Conservation (phyloP, 2,329 filamentous ascomycete species). For the Raffaelea albimanens region DNA sequence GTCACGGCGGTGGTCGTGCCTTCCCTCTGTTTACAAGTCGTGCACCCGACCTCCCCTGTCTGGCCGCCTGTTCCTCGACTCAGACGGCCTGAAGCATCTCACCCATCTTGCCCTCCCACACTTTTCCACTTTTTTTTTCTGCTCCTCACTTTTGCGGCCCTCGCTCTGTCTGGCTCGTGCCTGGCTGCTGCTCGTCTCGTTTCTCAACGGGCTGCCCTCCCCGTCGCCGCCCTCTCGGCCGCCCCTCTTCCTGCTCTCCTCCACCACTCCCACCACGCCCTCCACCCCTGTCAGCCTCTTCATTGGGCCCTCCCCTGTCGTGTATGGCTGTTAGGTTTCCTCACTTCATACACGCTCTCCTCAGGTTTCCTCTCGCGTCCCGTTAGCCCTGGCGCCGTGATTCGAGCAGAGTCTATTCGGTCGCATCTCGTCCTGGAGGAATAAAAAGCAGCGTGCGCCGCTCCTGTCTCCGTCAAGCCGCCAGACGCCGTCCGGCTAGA, state of each 20-base stretch:
- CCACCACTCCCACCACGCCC: neutral
- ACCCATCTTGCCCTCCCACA: too few species aligned
- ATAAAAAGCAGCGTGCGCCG: neutral
- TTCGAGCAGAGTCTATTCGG: neutral
- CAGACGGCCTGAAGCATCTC: too few species aligned
- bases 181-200: too few species aligned
- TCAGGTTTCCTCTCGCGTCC: neutral
- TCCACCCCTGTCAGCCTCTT: constrained; percentile 4
- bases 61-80: too few species aligned
- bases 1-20: too few species aligned
- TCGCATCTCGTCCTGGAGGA: constrained; percentile 1
- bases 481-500: neutral
- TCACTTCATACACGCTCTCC: neutral
- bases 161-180: too few species aligned
- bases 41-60: too few species aligned
- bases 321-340: neutral
- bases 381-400: neutral
- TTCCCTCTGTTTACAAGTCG: too few species aligned
- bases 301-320: constrained; percentile 2
- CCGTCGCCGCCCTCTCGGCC: neutral
- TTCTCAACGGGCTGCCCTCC: neutral
- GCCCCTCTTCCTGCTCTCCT: neutral
- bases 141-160: too few species aligned
- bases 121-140: too few species aligned
- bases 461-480: neutral